Evolutionary conservation across 176 grass and related monocot genomes (phyloP).

Genomic region (Avena sativa): DNA sequence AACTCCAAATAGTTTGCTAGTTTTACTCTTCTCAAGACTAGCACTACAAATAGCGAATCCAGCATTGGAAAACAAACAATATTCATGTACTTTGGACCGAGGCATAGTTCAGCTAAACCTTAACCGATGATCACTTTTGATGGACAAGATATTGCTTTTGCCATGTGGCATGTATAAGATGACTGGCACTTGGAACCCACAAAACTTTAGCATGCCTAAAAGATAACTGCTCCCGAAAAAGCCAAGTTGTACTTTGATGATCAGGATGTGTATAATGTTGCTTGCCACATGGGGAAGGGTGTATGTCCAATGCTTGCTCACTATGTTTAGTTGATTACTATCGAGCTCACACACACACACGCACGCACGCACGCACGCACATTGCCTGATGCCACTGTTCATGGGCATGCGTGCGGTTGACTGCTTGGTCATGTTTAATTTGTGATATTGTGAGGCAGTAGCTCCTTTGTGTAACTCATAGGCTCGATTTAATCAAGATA

Average conservation of each 20-base stretch:
- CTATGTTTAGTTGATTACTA: neutral
- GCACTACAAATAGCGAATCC: neutral
- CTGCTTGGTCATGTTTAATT: no score
- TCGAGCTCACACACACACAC: neutral
- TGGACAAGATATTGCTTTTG: slow-evolving; percentile 32
- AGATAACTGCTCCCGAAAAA: slow-evolving; percentile 13
- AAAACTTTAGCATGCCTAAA: neutral
- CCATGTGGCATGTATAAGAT: slow-evolving; percentile 11
- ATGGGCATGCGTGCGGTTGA: neutral
- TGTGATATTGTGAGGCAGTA: neutral
- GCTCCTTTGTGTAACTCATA: neutral
- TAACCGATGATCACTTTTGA: neutral
- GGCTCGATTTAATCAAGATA: neutral
- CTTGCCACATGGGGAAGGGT: slow-evolving; percentile 15
- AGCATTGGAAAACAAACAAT: slow-evolving; percentile 28
- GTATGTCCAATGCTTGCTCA: slow-evolving; percentile 15
- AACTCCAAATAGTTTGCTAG: neutral
- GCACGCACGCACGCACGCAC: neutral
- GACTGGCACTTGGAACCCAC: slow-evolving; percentile 53
- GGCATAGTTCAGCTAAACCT: slow-evolving; percentile 3
- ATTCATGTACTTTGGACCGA: neutral
- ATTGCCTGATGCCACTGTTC: neutral
- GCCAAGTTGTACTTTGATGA: slow-evolving; percentile 1
- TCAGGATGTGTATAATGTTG: neutral
- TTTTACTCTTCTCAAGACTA: neutral